These are phyloP conservation scores for Phytopythium delawarense DNA, from an alignment of 352 stramenopile genomes.

Conservation along the genomic window DNA sequence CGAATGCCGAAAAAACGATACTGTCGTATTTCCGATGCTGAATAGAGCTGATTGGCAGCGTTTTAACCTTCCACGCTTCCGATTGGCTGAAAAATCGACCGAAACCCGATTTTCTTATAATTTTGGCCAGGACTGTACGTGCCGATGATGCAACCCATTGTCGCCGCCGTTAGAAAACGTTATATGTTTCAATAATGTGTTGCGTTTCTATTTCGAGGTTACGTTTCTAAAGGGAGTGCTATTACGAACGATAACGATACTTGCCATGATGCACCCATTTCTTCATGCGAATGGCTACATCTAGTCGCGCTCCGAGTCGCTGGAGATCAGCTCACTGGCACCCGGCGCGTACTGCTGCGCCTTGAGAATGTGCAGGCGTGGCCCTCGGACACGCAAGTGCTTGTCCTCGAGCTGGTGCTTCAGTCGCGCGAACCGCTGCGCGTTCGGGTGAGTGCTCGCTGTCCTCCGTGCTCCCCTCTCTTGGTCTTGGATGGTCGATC, in stretches of 20 bases:
- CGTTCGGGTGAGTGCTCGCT: conserved; percentile 23
- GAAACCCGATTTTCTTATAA: no score
- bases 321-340: background rate
- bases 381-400: conserved; percentile 24
- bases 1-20: no score
- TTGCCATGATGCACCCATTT: background rate
- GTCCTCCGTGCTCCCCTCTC: background rate
- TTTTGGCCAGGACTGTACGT: no score
- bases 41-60: no score
- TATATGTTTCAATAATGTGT: no score
- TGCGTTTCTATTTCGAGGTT: background rate
- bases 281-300: background rate
- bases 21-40: no score
- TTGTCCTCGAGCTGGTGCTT: conserved; percentile 34
- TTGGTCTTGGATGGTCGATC: background rate
- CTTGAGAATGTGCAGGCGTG: conserved; percentile 45
- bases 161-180: no score
- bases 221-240: background rate
- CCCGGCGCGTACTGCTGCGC: conserved; percentile 25
- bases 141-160: no score
- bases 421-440: conserved; percentile 32
- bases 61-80: no score
- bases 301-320: background rate
- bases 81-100: no score
- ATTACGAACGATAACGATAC: background rate